Conservation (phyloP, 208 protist genomes). For the Crithidia bombi region DNA sequence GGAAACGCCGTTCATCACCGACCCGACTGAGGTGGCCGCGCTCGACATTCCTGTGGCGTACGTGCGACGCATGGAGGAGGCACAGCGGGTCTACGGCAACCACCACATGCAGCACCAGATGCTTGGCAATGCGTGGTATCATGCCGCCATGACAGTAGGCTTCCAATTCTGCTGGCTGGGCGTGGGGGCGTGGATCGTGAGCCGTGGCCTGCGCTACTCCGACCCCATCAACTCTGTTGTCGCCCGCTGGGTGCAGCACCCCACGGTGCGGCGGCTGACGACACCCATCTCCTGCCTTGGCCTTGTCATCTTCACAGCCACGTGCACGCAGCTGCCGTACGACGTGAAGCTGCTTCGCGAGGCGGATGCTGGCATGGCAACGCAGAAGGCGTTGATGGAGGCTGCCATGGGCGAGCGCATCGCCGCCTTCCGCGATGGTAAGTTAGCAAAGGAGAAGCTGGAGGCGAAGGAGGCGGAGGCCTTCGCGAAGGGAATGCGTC, state of each 20-base stretch:
- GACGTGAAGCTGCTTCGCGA: slow-evolving; percentile 49
- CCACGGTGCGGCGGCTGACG: slow-evolving; percentile 48
- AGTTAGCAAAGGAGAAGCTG: slow-evolving; percentile 27
- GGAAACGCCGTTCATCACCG: slow-evolving; percentile 68
- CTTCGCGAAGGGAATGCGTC: slow-evolving; percentile 16
- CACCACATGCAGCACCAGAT: slow-evolving; percentile 53
- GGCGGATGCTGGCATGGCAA: slow-evolving; percentile 26
- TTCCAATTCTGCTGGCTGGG: slow-evolving; percentile 70
- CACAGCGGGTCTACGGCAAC: slow-evolving; percentile 56
- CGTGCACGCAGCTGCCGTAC: slow-evolving; percentile 52
- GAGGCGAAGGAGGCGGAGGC: slow-evolving; percentile 29
- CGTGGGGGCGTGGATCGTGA: slow-evolving; percentile 63
- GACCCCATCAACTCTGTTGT: slow-evolving; percentile 75
- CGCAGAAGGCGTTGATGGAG: slow-evolving; percentile 49
- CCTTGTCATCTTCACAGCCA: slow-evolving; percentile 46
- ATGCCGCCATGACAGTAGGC: slow-evolving; percentile 51
- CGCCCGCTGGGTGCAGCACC: slow-evolving; percentile 50
- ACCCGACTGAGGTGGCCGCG: slow-evolving; percentile 41
- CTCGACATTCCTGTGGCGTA: slow-evolving; percentile 56
- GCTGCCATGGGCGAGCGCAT: slow-evolving; percentile 38
- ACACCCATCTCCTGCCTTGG: slow-evolving; percentile 74
- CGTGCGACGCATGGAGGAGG: slow-evolving; percentile 75
- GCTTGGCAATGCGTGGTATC: slow-evolving; percentile 36
- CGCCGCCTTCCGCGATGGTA: slow-evolving; percentile 48
- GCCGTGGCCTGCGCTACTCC: slow-evolving; percentile 65